Evolutionary conservation across 2,329 filamentous ascomycete species (phyloP), one percentile per base, ranked within the genome.

Genomic region (Elsinoe australis): DNA sequence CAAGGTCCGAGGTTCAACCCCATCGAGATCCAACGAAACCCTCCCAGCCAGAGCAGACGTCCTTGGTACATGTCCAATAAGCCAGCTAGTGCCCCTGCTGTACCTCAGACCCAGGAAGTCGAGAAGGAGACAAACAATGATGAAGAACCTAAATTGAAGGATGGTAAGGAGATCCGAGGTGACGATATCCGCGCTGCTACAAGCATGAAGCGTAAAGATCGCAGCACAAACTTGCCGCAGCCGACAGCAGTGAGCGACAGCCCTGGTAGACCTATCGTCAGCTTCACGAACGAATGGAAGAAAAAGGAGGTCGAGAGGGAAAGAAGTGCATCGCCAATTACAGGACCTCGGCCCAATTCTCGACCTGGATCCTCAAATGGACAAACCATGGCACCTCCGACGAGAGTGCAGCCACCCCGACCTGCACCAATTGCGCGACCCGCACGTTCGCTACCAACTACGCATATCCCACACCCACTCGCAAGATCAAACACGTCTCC

Each of bases 231-330:
- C 63, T 73, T 96, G 53, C 90, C 89, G 21, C 90, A 84, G 60
- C 90, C 90, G 55, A 87, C 85, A 48, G 83, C 86, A 60, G 89
- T 96, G 66, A 95, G 88, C 70, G 85, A 95, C 70, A 85, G 78
- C 61, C 84, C 85, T 58, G 87, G 87, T 58, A 81, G 90, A 63
- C 90, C 90, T 54, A 96, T 96, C 73, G 90, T 96, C 74, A 96
- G 90, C 76, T 96, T 96, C 75, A 79, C 94, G 68, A 78, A 78
- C 60, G 78, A 83, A 63, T 95, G 87, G 82, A 84, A 80, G 73
- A 77, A 80, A 62, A 78, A 77, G 63, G 80, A 85, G 64, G 73
- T 84, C 74, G 83, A 87, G 79, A 68, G 78, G 71, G 84, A 82
- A 67, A 66, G 71, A 49, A 66, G 68, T 22, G 45, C 15, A 8